A percentile compares a stretch with the other conserved stretches of the same genome.
These are phyloP conservation scores for Penicillium taxi DNA, from an alignment of 495 filamentous ascomycete genomes.

Conservation along the genomic window DNA sequence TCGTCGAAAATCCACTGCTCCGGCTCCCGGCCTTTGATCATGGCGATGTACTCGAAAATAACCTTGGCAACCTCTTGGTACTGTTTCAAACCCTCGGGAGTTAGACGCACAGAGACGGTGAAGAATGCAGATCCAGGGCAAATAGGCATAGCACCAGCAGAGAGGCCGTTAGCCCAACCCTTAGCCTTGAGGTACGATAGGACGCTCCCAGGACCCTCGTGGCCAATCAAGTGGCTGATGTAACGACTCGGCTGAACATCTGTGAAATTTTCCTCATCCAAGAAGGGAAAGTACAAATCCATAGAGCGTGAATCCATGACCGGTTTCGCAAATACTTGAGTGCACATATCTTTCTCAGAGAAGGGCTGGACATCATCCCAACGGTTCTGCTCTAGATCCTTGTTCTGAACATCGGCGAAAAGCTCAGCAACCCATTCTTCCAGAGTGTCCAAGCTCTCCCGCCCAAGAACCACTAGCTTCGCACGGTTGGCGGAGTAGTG, in stretches of 20 bases:
- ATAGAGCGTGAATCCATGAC: slow-evolving; percentile 88
- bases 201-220: slow-evolving; percentile 95
- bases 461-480: slow-evolving; percentile 88
- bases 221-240: slow-evolving; percentile 87
- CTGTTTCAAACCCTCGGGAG: slow-evolving; percentile 75
- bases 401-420: slow-evolving; percentile 78
- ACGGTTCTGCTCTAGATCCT: slow-evolving; percentile 69
- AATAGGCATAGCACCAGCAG: slow-evolving; percentile 65
- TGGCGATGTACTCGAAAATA: slow-evolving; percentile 88
- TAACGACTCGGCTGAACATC: slow-evolving; percentile 83
- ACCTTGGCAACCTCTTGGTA: slow-evolving; percentile 83
- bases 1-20: slow-evolving; percentile 93
- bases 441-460: slow-evolving; percentile 80
- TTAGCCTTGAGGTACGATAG: slow-evolving; percentile 91
- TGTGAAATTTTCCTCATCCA: slow-evolving; percentile 79
- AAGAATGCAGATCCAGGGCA: slow-evolving; percentile 84
- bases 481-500: slow-evolving; percentile 94
- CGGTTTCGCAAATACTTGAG: slow-evolving; percentile 86
- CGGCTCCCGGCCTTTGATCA: slow-evolving; percentile 72
- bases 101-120: slow-evolving; percentile 69
- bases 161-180: slow-evolving; percentile 87
- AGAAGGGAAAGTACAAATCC: slow-evolving; percentile 80
- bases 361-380: slow-evolving; percentile 72
- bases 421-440: slow-evolving; percentile 83
- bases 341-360: slow-evolving; percentile 58